Evolutionary conservation across 1,284 basidiomycete genomes (phyloP).

Genomic region (Naganishia liquefaciens): DNA sequence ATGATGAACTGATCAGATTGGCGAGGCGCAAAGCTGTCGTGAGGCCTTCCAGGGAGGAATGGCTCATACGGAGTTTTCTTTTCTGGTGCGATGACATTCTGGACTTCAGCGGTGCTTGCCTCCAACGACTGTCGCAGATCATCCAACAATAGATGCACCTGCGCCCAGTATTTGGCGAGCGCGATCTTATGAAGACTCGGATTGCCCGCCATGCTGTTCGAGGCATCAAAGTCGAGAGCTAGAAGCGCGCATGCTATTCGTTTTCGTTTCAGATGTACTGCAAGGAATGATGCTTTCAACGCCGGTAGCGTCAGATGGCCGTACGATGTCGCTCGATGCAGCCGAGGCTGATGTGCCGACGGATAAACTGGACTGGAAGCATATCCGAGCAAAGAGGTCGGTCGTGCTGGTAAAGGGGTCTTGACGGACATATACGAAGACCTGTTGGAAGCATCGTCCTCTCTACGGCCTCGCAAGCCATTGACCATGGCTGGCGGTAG

Average conservation of each 20-base stretch:
- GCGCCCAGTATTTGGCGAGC: slow-evolving; percentile 33
- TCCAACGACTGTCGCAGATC: slow-evolving; percentile 12
- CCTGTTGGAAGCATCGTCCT: neutral
- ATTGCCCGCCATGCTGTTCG: neutral
- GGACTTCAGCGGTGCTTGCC: neutral
- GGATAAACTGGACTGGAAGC: slow-evolving; percentile 23
- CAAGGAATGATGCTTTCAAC: slow-evolving; percentile 24
- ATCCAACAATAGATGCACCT: slow-evolving; percentile 29
- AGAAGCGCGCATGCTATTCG: slow-evolving; percentile 29
- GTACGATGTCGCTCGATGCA: slow-evolving; percentile 6
- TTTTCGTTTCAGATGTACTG: slow-evolving; percentile 29
- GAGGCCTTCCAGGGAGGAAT: slow-evolving; percentile 3
- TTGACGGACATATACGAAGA: slow-evolving; percentile 1
- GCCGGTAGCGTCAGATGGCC: slow-evolving; percentile 18
- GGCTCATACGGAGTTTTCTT: slow-evolving; percentile 3
- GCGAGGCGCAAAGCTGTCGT: slow-evolving; percentile 28
- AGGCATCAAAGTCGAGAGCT: slow-evolving; percentile 26
- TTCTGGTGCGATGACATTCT: neutral
- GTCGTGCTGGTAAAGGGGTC: slow-evolving; percentile 16
- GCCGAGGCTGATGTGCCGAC: slow-evolving; percentile 30
- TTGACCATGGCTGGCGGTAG: slow-evolving; percentile 12
- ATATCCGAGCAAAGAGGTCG: slow-evolving; percentile 4
- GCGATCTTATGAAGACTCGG: slow-evolving; percentile 14
- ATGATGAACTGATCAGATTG: slow-evolving; percentile 22
- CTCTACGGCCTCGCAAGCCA: slow-evolving; percentile 3